Evolutionary conservation across 805 yeast genomes (phyloP), one percentile per base, ranked within the genome.

Genomic region (Metschnikowia colocasiae): DNA sequence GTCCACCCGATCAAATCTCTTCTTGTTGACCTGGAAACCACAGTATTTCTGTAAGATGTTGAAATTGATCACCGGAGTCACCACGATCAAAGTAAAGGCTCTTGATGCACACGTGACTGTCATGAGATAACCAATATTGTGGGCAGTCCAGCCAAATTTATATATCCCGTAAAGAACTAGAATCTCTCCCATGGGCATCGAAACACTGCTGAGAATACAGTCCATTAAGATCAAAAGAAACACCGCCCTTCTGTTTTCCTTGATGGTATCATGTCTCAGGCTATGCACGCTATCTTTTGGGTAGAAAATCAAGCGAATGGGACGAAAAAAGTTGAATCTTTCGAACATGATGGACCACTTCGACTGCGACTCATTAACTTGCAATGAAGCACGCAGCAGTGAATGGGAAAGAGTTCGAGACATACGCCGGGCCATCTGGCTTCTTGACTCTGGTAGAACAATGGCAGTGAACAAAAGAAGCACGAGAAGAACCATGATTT

Each of bases 381-480:
- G 27, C 30, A 49, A 35, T 2, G 49, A 42, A 4, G 51, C 22
- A n/a, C 41, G 18, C 50, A 54, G 52, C 38, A 45, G 46, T 4
- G 68, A 58, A 7, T 48, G 51, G 8, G 72, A 66, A 53, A 56
- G 54, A 1, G 73, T 60, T 48, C 84, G 74, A 0, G 88, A 77
- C 58, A 76, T 77, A 33, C 61, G 59, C 56, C 82, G 70, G 3
- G 86, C 78, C 43, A 73, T 70, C 27, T 61, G 57, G 13, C 86
- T 79, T 53, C 92, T 72, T 6, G 90, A 81, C 59, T 86, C 95
- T 2, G 82, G 81, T 13, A 85, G 59, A 2, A 78, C 58, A 39
- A 68, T 54, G 20, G 58, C 38, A 4, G 58, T 48, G 46, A 63
- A 65, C 12, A 64, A 9, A 1, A 62, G 43, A 6, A 75, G 55